Evolutionary conservation across 139 green algal genomes (phyloP), one percentile per base, ranked within the genome.

Genomic region (Asterochloris erici): DNA sequence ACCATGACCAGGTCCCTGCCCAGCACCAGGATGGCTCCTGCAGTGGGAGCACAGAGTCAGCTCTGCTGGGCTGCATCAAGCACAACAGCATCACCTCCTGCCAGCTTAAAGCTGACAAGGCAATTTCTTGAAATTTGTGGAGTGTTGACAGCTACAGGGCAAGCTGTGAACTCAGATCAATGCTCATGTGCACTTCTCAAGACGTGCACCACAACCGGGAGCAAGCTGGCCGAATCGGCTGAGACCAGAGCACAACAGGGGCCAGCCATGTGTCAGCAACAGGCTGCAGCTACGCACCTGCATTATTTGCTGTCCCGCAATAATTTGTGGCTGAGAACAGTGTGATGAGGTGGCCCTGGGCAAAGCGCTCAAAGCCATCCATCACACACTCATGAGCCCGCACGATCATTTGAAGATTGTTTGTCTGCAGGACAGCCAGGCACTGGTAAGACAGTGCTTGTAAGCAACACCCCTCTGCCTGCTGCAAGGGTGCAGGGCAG

Each of bases 321-420:
- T 99, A 99, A 88, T 99, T 99, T 77, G 97, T 99, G 54, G 97
- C 97, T 63, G 89, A 96, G 90, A 99, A 99, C 10, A 99, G 90
- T 4, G 96, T 99, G 86, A 98, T 98, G 54, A 98, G 91, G 85
- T 97, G 95, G 76, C 94, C 94, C 82, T 97, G 93, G 0, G 97
- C 97, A 87, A 99, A 99, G 77, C 97, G 93, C 91, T 99, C 97
- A 86, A 99, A 99, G 81, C 97, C 97, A 82, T 99, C 97, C 97
- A 99, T 99, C 27, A 99, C 97, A 83, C 97, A 99, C 94, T 99
- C 97, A 90, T 99, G 97, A 66, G 97, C 97, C 21, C 97, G 92
- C 79, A 99, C 93, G 73, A 99, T 99, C 94, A 99, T 97, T 88
- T 99, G 96, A 86, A 99, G 89, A 78, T 91, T 87, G 87, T 99